A percentile compares a stretch with the other conserved stretches of the same genome.
Evolutionary conservation across 495 filamentous ascomycete species (phyloP).

Genomic region (Penicillium robsamsonii): DNA sequence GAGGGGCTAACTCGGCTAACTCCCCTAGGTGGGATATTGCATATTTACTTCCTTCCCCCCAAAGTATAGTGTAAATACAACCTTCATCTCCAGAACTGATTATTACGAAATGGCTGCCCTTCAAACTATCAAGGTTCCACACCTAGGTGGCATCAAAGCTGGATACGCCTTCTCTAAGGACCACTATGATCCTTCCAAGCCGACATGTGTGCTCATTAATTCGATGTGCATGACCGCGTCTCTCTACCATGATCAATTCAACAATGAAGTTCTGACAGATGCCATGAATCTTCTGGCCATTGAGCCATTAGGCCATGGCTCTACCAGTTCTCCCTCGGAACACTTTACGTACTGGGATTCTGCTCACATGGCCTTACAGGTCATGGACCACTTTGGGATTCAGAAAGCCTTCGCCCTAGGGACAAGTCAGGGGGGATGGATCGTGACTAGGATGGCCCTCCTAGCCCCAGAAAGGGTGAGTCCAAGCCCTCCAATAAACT

Average conservation of each 20-base stretch:
- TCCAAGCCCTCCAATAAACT: background rate
- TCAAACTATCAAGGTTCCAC: slow-evolving; percentile 48
- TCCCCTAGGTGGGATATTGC: background rate
- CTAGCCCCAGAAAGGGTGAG: slow-evolving; percentile 56
- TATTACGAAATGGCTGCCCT: slow-evolving; percentile 10
- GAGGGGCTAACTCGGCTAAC: background rate
- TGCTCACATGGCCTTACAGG: slow-evolving; percentile 49
- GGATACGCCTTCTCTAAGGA: slow-evolving; percentile 48
- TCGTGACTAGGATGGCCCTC: slow-evolving; percentile 60
- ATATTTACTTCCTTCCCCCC: background rate
- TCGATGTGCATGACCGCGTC: background rate
- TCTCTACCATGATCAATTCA: slow-evolving; percentile 51
- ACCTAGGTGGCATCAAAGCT: slow-evolving; percentile 54
- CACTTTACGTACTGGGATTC: slow-evolving; percentile 58
- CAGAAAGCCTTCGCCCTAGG: slow-evolving; percentile 60
- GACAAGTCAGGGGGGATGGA: slow-evolving; percentile 66
- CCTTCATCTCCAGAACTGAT: background rate
- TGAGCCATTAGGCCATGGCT: slow-evolving; percentile 56
- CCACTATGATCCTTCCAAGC: slow-evolving; percentile 50
- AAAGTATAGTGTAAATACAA: background rate
- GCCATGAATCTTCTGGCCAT: slow-evolving; percentile 53
- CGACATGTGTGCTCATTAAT: slow-evolving; percentile 44
- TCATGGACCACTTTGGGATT: slow-evolving; percentile 54
- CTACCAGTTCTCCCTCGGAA: slow-evolving; percentile 38
- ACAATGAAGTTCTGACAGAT: slow-evolving; percentile 41